phyloP scores from a whole-genome alignment of 768 basidiomycete species.

The Amanita subjunquillea region DNA sequence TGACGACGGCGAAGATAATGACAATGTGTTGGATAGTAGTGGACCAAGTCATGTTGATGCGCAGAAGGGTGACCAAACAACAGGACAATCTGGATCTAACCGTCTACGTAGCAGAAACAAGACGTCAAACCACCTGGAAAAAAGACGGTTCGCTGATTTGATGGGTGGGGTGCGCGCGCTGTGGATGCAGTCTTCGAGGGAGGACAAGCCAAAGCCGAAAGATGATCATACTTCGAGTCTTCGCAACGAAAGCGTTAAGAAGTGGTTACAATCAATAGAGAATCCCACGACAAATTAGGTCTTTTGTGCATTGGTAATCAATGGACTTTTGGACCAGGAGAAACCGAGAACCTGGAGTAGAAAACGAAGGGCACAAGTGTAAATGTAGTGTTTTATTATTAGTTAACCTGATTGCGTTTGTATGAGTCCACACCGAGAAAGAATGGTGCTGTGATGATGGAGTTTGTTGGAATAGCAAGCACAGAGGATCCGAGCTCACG shows the following conservation, averaged over 20 bases:
- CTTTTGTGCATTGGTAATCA: background rate
- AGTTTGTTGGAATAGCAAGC: too few species aligned
- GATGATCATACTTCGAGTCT: slow-evolving; percentile 2
- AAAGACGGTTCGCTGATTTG: slow-evolving; percentile 4
- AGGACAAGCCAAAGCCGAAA: slow-evolving; percentile 1
- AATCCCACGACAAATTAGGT: background rate
- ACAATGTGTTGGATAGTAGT: too few species aligned
- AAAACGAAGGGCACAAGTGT: background rate
- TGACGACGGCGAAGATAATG: too few species aligned
- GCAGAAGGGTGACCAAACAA: background rate
- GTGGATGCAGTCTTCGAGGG: background rate
- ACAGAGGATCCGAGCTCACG: too few species aligned
- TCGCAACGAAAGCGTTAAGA: background rate
- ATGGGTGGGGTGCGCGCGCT: slow-evolving; percentile 3
- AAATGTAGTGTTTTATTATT: too few species aligned
- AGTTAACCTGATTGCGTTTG: too few species aligned
- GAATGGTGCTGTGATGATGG: too few species aligned
- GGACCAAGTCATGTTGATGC: too few species aligned
- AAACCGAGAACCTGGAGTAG: background rate
- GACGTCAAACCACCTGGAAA: background rate
- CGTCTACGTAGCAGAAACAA: background rate
- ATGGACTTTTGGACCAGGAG: background rate
- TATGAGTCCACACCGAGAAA: too few species aligned
- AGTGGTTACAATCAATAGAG: background rate
- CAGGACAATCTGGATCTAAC: background rate